Percentiles rank a stretch among this genome's conserved stretches.
Evolutionary conservation across 2,329 filamentous ascomycete genomes (phyloP).

Genomic region (Aureobasidium subglaciale): DNA sequence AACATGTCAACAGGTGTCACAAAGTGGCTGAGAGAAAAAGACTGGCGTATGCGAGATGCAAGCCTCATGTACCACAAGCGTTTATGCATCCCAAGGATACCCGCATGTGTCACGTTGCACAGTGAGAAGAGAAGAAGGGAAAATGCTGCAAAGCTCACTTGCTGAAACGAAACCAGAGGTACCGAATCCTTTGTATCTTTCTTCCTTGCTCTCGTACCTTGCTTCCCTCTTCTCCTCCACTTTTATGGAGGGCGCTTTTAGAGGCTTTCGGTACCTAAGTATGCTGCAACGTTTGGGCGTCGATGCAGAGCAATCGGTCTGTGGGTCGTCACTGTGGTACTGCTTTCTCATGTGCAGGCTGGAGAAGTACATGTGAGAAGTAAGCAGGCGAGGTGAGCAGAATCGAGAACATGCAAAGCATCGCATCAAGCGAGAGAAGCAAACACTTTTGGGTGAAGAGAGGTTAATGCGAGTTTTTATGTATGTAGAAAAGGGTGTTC

Average conservation of each 20-base stretch:
- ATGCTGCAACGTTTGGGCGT: too few species aligned
- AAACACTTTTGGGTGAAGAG: background rate
- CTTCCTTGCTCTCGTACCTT: background rate
- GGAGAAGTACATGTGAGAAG: too few species aligned
- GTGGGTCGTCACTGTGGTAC: too few species aligned
- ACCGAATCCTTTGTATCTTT: background rate
- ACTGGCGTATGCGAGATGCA: background rate
- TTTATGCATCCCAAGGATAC: background rate
- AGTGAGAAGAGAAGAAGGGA: background rate
- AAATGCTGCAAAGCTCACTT: too few species aligned
- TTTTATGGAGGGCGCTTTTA: too few species aligned
- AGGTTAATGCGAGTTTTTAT: background rate
- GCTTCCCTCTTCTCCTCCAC: too few species aligned
- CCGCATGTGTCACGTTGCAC: constrained; percentile 1
- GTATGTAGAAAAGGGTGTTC: background rate
- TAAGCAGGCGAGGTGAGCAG: background rate
- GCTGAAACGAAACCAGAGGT: too few species aligned
- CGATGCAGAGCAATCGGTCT: too few species aligned
- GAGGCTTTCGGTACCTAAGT: too few species aligned
- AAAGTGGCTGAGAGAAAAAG: background rate
- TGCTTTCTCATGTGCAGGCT: too few species aligned
- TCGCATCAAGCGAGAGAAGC: background rate
- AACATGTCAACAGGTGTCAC: too few species aligned
- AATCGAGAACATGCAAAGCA: background rate
- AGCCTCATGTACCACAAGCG: background rate